These are phyloP conservation scores for Rhodofomes roseus DNA, from an alignment of 1,284 basidiomycete species.

Conservation along the genomic window DNA sequence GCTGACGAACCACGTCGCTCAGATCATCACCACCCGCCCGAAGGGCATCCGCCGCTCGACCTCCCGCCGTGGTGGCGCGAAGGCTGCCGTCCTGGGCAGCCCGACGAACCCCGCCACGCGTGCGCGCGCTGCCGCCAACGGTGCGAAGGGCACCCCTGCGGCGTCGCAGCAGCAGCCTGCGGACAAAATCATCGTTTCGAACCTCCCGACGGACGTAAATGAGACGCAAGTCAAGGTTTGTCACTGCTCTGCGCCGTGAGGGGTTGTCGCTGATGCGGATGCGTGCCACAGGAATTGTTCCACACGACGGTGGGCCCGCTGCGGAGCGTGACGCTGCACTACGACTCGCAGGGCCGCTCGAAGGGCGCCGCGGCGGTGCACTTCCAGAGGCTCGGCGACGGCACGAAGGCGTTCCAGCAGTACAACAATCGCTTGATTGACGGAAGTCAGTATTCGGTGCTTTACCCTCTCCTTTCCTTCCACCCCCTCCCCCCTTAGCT, in stretches of 20 bases:
- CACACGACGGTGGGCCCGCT: constrained; percentile 87
- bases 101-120: constrained; percentile 45
- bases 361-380: constrained; percentile 89
- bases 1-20: constrained; percentile 17
- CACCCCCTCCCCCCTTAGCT: constrained; percentile 21
- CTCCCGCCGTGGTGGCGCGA: constrained; percentile 36
- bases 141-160: constrained; percentile 34
- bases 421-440: constrained; percentile 99
- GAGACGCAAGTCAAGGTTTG: constrained; percentile 89
- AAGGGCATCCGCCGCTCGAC: constrained; percentile 46
- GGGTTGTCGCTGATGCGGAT: background rate
- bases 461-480: constrained; percentile 32
- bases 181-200: constrained; percentile 95
- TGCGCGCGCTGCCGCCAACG: constrained; percentile 40
- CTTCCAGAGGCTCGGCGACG: constrained; percentile 87
- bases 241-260: constrained; percentile 8
- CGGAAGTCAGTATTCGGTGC: constrained; percentile 93
- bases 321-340: constrained; percentile 80
- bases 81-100: constrained; percentile 56
- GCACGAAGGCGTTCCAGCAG: constrained; percentile 86
- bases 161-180: constrained; percentile 38
- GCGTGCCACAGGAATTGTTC: constrained; percentile 80
- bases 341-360: constrained; percentile 82
- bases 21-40: constrained; percentile 76
- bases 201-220: constrained; percentile 93